A percentile compares a stretch with the other conserved stretches of the same genome.
Evolutionary conservation across 805 yeast genomes (phyloP).

Genomic region (Middelhovenomyces tepae): DNA sequence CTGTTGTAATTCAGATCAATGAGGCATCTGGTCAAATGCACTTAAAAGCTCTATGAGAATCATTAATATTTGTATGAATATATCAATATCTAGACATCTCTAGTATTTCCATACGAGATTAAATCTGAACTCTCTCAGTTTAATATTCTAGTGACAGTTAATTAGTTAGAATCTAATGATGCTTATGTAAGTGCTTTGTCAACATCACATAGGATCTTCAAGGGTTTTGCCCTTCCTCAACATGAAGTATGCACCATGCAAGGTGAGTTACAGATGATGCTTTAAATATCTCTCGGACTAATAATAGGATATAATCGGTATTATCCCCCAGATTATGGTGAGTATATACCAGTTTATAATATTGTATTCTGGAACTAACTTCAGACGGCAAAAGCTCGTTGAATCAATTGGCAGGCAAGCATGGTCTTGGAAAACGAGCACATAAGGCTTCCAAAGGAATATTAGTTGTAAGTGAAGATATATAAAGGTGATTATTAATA

Average conservation of each 20-base stretch:
- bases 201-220: not conserved
- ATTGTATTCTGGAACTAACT: conserved; percentile 1
- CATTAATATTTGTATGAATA: not conserved
- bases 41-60: conserved; percentile 1
- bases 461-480: too few relatives aligned
- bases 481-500: too few relatives aligned
- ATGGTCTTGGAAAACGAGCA: conserved; percentile 22
- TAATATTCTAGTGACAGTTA: too few relatives aligned
- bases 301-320: conserved; percentile 24
- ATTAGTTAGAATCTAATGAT: too few relatives aligned
- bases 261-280: not conserved
- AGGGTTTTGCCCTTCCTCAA: not conserved
- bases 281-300: not conserved
- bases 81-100: not conserved
- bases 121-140: not conserved
- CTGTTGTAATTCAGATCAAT: not conserved
- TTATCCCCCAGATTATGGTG: conserved; percentile 29
- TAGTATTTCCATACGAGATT: not conserved
- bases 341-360: too few relatives aligned
- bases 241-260: not conserved
- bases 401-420: conserved; percentile 24
- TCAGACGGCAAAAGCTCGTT: conserved; percentile 24
- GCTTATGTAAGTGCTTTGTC: too few relatives aligned
- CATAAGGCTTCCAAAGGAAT: conserved; percentile 19
- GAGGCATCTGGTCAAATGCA: not conserved